Evolutionary conservation across 768 basidiomycete genomes (phyloP), one percentile per base, ranked within the genome.

Genomic region (Mycena kentingensis): DNA sequence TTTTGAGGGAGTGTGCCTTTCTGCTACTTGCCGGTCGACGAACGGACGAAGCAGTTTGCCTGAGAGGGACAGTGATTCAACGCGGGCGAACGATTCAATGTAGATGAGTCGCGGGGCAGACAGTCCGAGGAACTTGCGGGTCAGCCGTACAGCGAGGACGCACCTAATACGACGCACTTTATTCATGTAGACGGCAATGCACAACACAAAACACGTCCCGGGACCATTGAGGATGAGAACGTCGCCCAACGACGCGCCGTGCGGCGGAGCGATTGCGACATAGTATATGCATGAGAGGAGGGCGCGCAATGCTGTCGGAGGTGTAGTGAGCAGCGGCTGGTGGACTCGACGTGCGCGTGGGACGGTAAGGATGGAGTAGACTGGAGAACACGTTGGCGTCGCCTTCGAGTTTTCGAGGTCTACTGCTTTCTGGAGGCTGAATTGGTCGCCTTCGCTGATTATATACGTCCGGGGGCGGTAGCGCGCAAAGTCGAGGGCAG

Each of bases 11-110:
- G 26, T 6, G 44, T 41, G 50, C 44, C 26, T 29, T 42, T 16
- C 21, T 35, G 19, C 18, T 26, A 25, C 78, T 57, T 60, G 84
- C 90, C 84, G 78, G 66, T 98, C 93, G 5, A 89, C 93, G 26
- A 96, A 72, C n/a, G 81, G 81, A 41, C 82, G 79, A 24, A 98
- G 76, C 29, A 98, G 73, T 61, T 80, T 91, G 22, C 88, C 96
- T 22, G 93, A 93, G 19, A 95, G 75, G 13, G 92, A 96, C 22
- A 98, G 77, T 1, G 79, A 77, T 18, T 72, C 75, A 2, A 95
- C 93, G 5, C 96, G 86, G 7, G 96, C 94, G 67, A 96, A 97
- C 0, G 93, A 93, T 69, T 98, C 97, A 34, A 98, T 77, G 66
- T 97, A 99, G 46, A 99, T 80, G 25, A 92, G 67, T 34, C 71